These are phyloP conservation scores for Alternaria postmessia DNA, from an alignment of 2,329 filamentous ascomycete species.

Conservation along the genomic window DNA sequence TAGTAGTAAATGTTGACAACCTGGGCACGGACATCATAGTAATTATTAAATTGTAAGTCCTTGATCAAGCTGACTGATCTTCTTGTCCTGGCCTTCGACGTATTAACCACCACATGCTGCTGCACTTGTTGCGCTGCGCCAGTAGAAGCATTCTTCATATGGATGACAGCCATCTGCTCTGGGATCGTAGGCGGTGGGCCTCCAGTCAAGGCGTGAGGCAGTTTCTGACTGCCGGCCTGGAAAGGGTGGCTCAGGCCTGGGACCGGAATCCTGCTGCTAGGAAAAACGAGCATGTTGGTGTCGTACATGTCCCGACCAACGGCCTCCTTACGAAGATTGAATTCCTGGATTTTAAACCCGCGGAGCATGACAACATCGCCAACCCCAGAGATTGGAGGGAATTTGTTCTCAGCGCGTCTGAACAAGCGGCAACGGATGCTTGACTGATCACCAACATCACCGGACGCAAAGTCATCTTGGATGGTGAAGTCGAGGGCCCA, in stretches of 20 bases:
- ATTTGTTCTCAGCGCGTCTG: conserved; percentile 15
- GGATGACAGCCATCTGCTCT: conserved; percentile 38
- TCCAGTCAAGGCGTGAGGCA: conserved; percentile 15
- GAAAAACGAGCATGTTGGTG: conserved; percentile 27
- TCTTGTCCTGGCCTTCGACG: conserved; percentile 9
- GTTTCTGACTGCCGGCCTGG: conserved; percentile 24
- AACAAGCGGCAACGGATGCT: conserved; percentile 40
- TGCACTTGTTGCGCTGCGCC: conserved; percentile 20
- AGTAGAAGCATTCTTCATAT: conserved; percentile 33
- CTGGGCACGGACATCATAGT: conserved; percentile 75
- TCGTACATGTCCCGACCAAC: not conserved
- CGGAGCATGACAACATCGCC: conserved; percentile 73
- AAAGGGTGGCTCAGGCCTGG: conserved; percentile 30
- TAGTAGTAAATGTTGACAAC: conserved; percentile 66
- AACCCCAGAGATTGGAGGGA: conserved; percentile 57
- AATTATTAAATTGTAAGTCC: conserved; percentile 65
- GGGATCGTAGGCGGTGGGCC: conserved; percentile 12
- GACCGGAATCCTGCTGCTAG: conserved; percentile 26
- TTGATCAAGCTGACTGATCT: conserved; percentile 64
- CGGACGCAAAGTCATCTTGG: conserved; percentile 46
- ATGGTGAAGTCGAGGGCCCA: conserved; percentile 49
- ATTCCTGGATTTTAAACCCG: conserved; percentile 28
- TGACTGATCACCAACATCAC: conserved; percentile 22
- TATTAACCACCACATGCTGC: conserved; percentile 20
- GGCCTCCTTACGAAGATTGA: conserved; percentile 31